Base-by-base conservation (phyloP, 1,139 yeast genomes). In the Diutina ranongensis region DNA sequence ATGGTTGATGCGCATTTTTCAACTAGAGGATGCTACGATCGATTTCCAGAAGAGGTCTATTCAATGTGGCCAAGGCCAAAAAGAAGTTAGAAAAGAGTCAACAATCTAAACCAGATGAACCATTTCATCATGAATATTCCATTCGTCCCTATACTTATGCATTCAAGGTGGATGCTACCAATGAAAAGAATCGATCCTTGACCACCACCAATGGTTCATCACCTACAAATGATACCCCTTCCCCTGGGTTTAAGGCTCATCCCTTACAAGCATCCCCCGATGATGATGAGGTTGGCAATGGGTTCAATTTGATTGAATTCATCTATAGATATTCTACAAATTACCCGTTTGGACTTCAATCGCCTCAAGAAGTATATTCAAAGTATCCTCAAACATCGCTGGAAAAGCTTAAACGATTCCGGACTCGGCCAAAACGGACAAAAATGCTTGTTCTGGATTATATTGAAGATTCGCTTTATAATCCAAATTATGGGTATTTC, bases 381-480 rank as follows among this genome's bases (percentile, higher is more conserved):
- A 57, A 60, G 35, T 70, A 57, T 47, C 75, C 75, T 0, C 51
- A 51, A 42, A 63, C 67, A 1, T 78, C 66, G 40, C 68, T 78
- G 10, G 64, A 65, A 28, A 71, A 70, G 48, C 62, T 83, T 45
- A 60, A 74, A 1, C 65, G 71, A 45, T 58, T 68, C 33, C 64
- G 62, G 44, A 55, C 52, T 46, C 68, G 92, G 31, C 95, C 95
- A 0, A 65, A 57, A 34, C 70, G 74, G 40, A 76, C 78, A 2
- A 80, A 83, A 56, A 81, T 86, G 89, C 64, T 81, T 28, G 66
- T 81, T 0, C 68, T 85, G 15, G 95, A 85, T 55, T 87, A 83
- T 60, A 86, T 86, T 48, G 95, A 86, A 54, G 95, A 86, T 58
- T 81, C 94, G 18, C 64, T 86, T 54, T 86, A 86, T 58, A 83